Percentiles rank a stretch among this genome's conserved stretches.
Evolutionary conservation across 2,329 filamentous ascomycete species (phyloP).

Genomic region (Cladophialophora bantiana): DNA sequence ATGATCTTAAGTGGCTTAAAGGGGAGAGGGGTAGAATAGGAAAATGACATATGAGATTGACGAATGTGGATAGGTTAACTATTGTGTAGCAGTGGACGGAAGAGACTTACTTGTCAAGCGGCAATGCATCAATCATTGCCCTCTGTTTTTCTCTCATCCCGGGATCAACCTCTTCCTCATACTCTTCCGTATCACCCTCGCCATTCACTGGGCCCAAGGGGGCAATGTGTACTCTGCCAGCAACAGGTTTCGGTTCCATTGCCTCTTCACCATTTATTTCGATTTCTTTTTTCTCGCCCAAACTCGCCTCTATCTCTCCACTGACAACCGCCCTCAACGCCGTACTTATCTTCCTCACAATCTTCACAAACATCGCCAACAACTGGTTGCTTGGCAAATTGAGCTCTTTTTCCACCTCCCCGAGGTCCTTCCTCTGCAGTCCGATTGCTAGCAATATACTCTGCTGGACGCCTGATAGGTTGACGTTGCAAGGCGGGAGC

Average conservation of each 20-base stretch:
- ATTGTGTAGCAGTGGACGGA: not conserved
- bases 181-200: constrained; percentile 75
- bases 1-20: constrained; percentile 1
- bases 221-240: constrained; percentile 13
- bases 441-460: constrained; percentile 89
- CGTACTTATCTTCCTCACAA: constrained; percentile 82
- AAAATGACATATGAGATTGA: not conserved
- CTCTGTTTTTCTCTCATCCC: constrained; percentile 80
- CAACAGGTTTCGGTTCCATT: constrained; percentile 44
- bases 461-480: constrained; percentile 81
- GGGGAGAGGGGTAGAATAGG: not conserved
- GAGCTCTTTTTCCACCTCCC: constrained; percentile 79
- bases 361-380: constrained; percentile 96
- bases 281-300: constrained; percentile 62
- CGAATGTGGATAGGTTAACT: not conserved
- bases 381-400: constrained; percentile 77
- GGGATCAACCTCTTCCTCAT: constrained; percentile 75
- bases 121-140: constrained; percentile 87
- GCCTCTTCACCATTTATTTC: constrained; percentile 8
- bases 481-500: constrained; percentile 59
- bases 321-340: constrained; percentile 79
- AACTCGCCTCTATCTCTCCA: constrained; percentile 71
- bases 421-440: constrained; percentile 86
- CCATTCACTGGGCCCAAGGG: constrained; percentile 1
- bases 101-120: constrained; percentile 76